A percentile compares a stretch with the other conserved stretches of the same genome.
Conservation (phyloP, 805 yeast species). For the Priceomyces fermenticarens region DNA sequence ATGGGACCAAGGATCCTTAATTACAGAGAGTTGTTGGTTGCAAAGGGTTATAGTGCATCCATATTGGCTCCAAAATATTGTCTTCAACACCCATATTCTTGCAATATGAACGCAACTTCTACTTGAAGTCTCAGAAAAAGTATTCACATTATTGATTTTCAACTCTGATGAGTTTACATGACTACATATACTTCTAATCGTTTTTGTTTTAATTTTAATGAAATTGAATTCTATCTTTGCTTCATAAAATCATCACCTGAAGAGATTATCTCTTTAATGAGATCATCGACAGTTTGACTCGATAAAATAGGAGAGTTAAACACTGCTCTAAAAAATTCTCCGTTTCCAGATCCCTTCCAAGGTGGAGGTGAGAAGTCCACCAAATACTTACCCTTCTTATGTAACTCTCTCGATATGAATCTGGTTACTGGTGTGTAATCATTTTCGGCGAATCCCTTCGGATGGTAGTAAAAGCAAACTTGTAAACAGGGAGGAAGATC, state of each 20-base stretch:
- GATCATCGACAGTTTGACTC: slow-evolving; percentile 32
- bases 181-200: not conserved
- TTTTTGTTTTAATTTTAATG: not conserved
- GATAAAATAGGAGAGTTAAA: slow-evolving; percentile 65
- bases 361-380: slow-evolving; percentile 78
- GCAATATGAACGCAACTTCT: slow-evolving; percentile 20
- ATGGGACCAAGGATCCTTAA: slow-evolving; percentile 35
- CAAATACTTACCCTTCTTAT: slow-evolving; percentile 61
- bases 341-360: slow-evolving; percentile 42
- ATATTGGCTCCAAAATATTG: slow-evolving; percentile 39
- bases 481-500: slow-evolving; percentile 75
- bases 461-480: slow-evolving; percentile 75
- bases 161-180: not conserved
- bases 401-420: slow-evolving; percentile 57
- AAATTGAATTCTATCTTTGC: not conserved
- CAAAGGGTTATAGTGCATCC: slow-evolving; percentile 27
- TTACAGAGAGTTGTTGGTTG: slow-evolving; percentile 37
- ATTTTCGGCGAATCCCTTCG: slow-evolving; percentile 26
- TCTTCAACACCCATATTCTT: slow-evolving; percentile 33
- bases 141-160: too few species aligned
- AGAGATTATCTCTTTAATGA: slow-evolving; percentile 27
- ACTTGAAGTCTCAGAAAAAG: too few species aligned
- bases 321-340: slow-evolving; percentile 84
- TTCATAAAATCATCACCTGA: slow-evolving; percentile 16
- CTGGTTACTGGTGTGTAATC: slow-evolving; percentile 58